phyloP scores from a whole-genome alignment of 2,329 filamentous ascomycete species.

The Calcarisporium arbuscula region DNA sequence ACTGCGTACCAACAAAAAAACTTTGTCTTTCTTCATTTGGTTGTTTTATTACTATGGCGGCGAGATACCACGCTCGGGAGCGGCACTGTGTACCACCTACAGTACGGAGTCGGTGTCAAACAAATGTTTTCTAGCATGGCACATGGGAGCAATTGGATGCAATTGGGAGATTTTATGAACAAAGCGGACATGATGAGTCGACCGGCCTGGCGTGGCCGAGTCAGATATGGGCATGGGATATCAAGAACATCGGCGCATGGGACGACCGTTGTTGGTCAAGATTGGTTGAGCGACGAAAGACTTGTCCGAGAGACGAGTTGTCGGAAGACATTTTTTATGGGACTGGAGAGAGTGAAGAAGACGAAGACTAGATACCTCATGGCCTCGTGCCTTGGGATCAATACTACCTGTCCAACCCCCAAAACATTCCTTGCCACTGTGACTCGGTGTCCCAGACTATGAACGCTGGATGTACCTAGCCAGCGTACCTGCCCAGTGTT shows the following conservation, averaged over 20 bases:
- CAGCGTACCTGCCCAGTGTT: no score
- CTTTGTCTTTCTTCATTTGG: constrained; percentile 17
- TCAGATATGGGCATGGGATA: constrained; percentile 9
- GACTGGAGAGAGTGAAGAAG: no score
- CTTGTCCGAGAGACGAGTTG: background rate
- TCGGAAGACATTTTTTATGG: background rate
- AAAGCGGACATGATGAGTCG: constrained; percentile 22
- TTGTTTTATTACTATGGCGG: constrained; percentile 15
- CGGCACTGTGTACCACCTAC: constrained; percentile 24
- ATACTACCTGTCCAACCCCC: no score
- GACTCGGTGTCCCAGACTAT: no score
- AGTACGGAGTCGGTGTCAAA: constrained; percentile 23
- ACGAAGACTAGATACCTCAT: no score
- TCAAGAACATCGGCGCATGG: constrained; percentile 10
- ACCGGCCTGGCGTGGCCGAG: constrained; percentile 9
- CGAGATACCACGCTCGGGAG: constrained; percentile 15
- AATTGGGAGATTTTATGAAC: constrained; percentile 23
- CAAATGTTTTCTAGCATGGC: constrained; percentile 27
- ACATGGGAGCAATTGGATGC: constrained; percentile 22
- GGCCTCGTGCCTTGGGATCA: no score
- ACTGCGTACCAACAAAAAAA: constrained; percentile 40
- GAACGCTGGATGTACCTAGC: no score
- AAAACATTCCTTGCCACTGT: no score
- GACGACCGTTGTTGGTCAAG: constrained; percentile 5
- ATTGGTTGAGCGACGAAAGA: background rate